phyloP scores from a whole-genome alignment of 2,329 filamentous ascomycete species.

The Cordyceps farinosa region DNA sequence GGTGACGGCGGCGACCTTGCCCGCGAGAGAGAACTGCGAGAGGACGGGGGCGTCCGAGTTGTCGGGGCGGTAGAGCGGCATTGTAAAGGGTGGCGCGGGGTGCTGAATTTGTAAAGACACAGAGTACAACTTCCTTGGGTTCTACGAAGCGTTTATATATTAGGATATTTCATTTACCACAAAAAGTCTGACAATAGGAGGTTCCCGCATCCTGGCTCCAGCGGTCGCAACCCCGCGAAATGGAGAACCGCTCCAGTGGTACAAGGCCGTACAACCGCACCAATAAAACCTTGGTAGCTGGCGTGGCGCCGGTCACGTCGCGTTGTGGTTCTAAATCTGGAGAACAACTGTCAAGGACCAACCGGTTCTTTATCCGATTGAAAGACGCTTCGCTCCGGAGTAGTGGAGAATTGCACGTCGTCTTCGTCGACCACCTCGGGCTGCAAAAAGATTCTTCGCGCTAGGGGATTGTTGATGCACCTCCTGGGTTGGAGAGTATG shows the following conservation, averaged over 20 bases:
- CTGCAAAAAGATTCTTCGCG: no score
- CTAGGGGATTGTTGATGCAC: no score
- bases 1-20: constrained; percentile 16
- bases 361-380: neutral
- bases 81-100: neutral
- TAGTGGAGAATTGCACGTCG: neutral
- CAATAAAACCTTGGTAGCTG: neutral
- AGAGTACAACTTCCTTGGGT: no score
- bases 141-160: neutral
- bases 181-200: neutral
- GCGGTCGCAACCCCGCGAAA: neutral
- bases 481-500: no score
- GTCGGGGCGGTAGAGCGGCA: constrained; percentile 14
- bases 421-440: neutral
- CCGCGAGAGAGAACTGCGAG: constrained; percentile 11
- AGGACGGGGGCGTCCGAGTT: constrained; percentile 13
- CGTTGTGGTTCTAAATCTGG: neutral
- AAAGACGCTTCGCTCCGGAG: neutral
- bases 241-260: constrained; percentile 10
- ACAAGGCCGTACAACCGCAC: constrained; percentile 2
- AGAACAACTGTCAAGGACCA: neutral
- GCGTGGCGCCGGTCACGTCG: constrained; percentile 2
- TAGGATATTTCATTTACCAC: neutral
- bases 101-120: neutral
- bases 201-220: neutral